These are phyloP conservation scores for Candida piceae DNA, from an alignment of 805 yeast species.

Conservation along the genomic window DNA sequence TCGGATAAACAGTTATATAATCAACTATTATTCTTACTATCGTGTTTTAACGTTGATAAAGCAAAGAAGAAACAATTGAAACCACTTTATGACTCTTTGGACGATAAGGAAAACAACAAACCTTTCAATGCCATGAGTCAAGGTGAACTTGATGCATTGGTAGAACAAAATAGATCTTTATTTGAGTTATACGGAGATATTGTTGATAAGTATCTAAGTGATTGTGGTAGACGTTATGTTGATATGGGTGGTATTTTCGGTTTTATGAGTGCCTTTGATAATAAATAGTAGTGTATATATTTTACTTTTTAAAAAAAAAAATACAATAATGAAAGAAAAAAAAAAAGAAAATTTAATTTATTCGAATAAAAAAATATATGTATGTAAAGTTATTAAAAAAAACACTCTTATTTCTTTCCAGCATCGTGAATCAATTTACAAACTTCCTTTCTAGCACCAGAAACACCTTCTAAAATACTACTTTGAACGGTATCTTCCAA, in stretches of 20 bases:
- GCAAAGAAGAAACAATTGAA: constrained; percentile 55
- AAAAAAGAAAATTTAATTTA: too few species aligned
- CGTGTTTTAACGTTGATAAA: constrained; percentile 77
- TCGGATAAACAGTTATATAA: constrained; percentile 78
- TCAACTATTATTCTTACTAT: constrained; percentile 73
- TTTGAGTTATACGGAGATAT: constrained; percentile 53
- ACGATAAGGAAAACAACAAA: constrained; percentile 5
- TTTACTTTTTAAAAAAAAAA: too few species aligned
- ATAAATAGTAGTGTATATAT: constrained; percentile 1
- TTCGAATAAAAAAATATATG: too few species aligned
- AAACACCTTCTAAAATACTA: too few species aligned
- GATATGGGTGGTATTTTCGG: constrained; percentile 75
- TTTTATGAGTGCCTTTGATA: constrained; percentile 19
- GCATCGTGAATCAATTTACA: too few species aligned
- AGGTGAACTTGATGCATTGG: constrained; percentile 65
- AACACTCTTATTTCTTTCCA: too few species aligned
- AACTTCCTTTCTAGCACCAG: too few species aligned
- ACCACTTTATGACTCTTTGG: constrained; percentile 38
- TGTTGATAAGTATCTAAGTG: constrained; percentile 65
- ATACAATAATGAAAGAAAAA: too few species aligned
- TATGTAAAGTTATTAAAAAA: too few species aligned
- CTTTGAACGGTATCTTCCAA: too few species aligned
- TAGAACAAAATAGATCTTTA: constrained; percentile 69
- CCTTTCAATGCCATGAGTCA: constrained; percentile 25
- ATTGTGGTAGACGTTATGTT: constrained; percentile 86